Conservation (phyloP, 768 basidiomycete species). For the Crucibulum laeve region DNA sequence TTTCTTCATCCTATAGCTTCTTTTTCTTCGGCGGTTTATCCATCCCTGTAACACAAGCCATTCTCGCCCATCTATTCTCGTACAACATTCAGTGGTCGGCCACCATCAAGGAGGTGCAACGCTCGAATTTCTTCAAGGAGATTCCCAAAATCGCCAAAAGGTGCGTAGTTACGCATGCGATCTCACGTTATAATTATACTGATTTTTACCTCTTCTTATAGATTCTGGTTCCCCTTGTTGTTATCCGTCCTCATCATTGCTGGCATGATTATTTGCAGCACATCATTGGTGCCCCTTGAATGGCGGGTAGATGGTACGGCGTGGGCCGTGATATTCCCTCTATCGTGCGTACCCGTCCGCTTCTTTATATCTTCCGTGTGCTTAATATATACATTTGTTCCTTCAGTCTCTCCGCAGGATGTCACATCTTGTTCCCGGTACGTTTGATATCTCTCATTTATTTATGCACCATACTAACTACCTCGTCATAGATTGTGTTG, state of each 20-base stretch:
- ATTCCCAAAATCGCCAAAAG: conserved; percentile 78
- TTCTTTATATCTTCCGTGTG: neutral
- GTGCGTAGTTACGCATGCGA: conserved; percentile 31
- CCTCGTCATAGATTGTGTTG: conserved; percentile 30
- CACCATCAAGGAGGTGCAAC: conserved; percentile 78
- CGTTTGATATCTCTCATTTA: conserved; percentile 13
- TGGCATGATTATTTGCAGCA: conserved; percentile 51
- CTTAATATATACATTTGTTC: conserved; percentile 27
- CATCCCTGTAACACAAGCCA: conserved; percentile 64
- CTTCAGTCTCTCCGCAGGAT: conserved; percentile 55
- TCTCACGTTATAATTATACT: conserved; percentile 1
- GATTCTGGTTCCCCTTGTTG: conserved; percentile 56
- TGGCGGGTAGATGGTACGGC: conserved; percentile 54
- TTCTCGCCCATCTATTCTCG: conserved; percentile 61
- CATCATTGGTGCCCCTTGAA: conserved; percentile 41
- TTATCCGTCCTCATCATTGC: conserved; percentile 52
- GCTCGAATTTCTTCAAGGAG: conserved; percentile 88
- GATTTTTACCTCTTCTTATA: conserved; percentile 16
- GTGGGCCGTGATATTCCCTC: conserved; percentile 78
- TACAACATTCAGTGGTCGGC: conserved; percentile 55
- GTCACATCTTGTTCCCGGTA: conserved; percentile 72
- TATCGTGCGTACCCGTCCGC: conserved; percentile 37
- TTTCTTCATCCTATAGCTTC: conserved; percentile 40
- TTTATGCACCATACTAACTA: neutral
- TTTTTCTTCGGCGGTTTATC: conserved; percentile 76